Percentiles rank a stretch among this genome's conserved stretches.
Conservation (phyloP, 1,139 yeast genomes). For the Meyerozyma sp. region DNA sequence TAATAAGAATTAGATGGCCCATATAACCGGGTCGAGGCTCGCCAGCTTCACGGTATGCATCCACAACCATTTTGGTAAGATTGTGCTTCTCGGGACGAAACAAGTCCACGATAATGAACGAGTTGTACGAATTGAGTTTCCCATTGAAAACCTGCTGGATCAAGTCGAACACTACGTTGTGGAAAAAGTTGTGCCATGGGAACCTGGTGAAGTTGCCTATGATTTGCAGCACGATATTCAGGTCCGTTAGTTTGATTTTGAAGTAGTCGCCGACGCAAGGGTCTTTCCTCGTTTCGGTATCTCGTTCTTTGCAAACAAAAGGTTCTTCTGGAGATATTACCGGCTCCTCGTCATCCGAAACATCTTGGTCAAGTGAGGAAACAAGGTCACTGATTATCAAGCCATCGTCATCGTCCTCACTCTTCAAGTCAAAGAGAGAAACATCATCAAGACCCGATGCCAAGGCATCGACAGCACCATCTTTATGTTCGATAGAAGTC, state of each 20-base stretch:
- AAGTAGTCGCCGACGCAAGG: slow-evolving; percentile 43
- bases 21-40: slow-evolving; percentile 42
- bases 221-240: slow-evolving; percentile 30
- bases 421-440: slow-evolving; percentile 1
- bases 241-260: slow-evolving; percentile 38
- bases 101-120: slow-evolving; percentile 41
- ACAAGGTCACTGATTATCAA: neutral
- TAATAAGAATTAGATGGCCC: slow-evolving; percentile 43
- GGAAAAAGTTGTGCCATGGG: slow-evolving; percentile 48
- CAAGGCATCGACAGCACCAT: slow-evolving; percentile 15
- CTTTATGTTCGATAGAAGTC: slow-evolving; percentile 6
- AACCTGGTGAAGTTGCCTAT: slow-evolving; percentile 33
- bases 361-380: slow-evolving; percentile 5
- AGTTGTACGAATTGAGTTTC: slow-evolving; percentile 42
- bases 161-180: slow-evolving; percentile 45
- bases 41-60: slow-evolving; percentile 19
- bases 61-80: slow-evolving; percentile 30
- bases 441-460: slow-evolving; percentile 25
- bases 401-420: slow-evolving; percentile 19
- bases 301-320: slow-evolving; percentile 38
- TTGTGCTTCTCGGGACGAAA: slow-evolving; percentile 20
- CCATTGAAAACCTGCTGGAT: slow-evolving; percentile 47
- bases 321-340: slow-evolving; percentile 43
- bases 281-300: slow-evolving; percentile 23
- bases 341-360: slow-evolving; percentile 44